Base-by-base conservation (phyloP, 2,329 filamentous ascomycete genomes). In the Cladosporium sp. region DNA sequence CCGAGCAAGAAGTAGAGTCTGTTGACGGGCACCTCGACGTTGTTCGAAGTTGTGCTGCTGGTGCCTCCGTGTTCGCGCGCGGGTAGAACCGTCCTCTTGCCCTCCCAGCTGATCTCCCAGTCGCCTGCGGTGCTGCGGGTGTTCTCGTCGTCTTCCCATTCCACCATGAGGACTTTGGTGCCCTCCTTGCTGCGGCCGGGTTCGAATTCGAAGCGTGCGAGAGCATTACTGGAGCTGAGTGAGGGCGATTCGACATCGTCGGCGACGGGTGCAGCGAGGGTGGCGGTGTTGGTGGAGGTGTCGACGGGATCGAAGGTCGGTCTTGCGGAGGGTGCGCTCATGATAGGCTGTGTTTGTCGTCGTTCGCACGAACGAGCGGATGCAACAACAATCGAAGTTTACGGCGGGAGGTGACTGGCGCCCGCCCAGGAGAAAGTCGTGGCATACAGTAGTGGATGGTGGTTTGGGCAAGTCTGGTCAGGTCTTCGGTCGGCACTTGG, bases 131-230 rank as follows among this genome's bases (percentile, higher is more conserved):
- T 56, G 9, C 69, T 68, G 45, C 72, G 68, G 2, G 71, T 75
- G 36, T 71, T 67, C 52, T 77, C 72, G 57, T 79, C 78, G 46
- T 84, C 80, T 64, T 88, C 83, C 90, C 90, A 95, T 67, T 95
- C 89, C 33, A 95, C 84, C 88, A 95, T 93, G 59, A 95, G 73
- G 55, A 95, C 84, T 73, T 95, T 95, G 55, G 88, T 94, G 35
- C 89, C 89, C 57, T 91, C 85, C 41, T 59, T 75, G 43, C 82
- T 85, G 65, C 79, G 80, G 30, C 83, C 85, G 0, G 80, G 76
- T 69, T 91, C 86, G 64, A 95, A 94, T 67, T 95, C 90, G 69
- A 94, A 95, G 52, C 90, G 84, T 39, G 88, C 85, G 39, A 89
- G 75, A n/a, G 84, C 84, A 50, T 78, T 79, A 40, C 62, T 75